Conservation (phyloP, 1,284 basidiomycete genomes). For the Cryptococcus floricola region DNA sequence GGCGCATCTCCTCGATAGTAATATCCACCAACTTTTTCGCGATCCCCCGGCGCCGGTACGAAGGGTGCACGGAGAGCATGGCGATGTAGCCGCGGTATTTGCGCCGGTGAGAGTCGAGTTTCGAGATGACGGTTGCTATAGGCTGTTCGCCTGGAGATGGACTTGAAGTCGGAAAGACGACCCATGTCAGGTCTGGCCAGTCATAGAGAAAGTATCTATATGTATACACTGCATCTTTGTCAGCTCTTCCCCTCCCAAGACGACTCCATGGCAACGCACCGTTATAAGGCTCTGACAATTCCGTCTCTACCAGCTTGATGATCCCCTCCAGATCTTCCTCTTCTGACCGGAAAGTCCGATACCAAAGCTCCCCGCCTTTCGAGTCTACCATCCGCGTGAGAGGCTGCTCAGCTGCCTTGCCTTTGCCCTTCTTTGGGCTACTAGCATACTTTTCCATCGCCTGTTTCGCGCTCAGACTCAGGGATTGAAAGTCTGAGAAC, state of each 20-base stretch:
- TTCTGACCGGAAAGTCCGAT: conserved; percentile 33
- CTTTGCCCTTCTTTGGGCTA: neutral
- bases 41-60: conserved; percentile 84
- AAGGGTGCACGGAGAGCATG: conserved; percentile 84
- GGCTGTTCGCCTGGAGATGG: conserved; percentile 49
- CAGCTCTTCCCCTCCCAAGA: neutral
- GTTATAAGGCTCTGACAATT: conserved; percentile 93
- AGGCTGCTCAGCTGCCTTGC: neutral
- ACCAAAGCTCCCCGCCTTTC: conserved; percentile 26
- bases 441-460: too few relatives aligned
- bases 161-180: conserved; percentile 46
- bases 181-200: conserved; percentile 91
- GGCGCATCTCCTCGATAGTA: conserved; percentile 75
- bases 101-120: conserved; percentile 80
- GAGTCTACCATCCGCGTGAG: conserved; percentile 2
- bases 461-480: too few relatives aligned
- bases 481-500: too few relatives aligned
- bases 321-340: conserved; percentile 74
- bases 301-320: conserved; percentile 81
- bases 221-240: conserved; percentile 39
- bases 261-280: neutral
- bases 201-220: conserved; percentile 85
- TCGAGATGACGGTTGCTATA: conserved; percentile 91
- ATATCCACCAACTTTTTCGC: conserved; percentile 73
- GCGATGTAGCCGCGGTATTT: conserved; percentile 91